Percentiles rank a stretch among this genome's conserved stretches.
phyloP scores from a whole-genome alignment of 2,329 filamentous ascomycete species.

The Penicillium verrucosum region DNA sequence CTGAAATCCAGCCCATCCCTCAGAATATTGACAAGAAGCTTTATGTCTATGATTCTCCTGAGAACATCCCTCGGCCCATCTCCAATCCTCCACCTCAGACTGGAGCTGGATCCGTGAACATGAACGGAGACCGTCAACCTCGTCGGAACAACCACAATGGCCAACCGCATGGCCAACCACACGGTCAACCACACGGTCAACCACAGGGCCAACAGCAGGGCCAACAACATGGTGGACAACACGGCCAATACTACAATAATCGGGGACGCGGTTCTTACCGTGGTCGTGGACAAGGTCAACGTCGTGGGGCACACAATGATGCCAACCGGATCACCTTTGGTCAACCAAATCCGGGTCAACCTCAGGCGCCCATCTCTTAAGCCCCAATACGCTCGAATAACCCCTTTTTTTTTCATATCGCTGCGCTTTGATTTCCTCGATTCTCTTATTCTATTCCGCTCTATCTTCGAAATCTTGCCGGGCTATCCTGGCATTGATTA shows the following conservation, averaged over 20 bases:
- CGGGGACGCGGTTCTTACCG: conserved; percentile 44
- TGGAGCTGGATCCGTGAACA: conserved; percentile 19
- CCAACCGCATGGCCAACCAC: neutral
- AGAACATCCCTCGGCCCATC: conserved; percentile 85
- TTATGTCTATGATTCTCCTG: conserved; percentile 96
- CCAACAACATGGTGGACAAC: neutral
- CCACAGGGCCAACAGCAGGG: conserved; percentile 32
- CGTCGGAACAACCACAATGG: conserved; percentile 36
- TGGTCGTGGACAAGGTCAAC: conserved; percentile 44
- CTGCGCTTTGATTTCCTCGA: neutral
- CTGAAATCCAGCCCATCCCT: conserved; percentile 96
- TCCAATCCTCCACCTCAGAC: conserved; percentile 49
- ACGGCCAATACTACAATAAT: conserved; percentile 38
- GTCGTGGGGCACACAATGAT: conserved; percentile 37
- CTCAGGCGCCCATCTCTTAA: conserved; percentile 34
- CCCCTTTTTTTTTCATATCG: neutral
- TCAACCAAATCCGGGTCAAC: conserved; percentile 30
- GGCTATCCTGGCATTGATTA: conserved; percentile 8
- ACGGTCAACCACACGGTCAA: conserved; percentile 30
- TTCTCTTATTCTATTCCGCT: neutral
- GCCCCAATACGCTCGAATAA: too few relatives aligned
- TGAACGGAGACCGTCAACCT: conserved; percentile 31
- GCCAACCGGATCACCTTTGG: conserved; percentile 26
- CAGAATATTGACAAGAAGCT: conserved; percentile 93
- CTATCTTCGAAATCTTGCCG: neutral